These are phyloP conservation scores for Coemansia pectinata DNA, from an alignment of 192 early-diverging fungal genomes.

Conservation along the genomic window DNA sequence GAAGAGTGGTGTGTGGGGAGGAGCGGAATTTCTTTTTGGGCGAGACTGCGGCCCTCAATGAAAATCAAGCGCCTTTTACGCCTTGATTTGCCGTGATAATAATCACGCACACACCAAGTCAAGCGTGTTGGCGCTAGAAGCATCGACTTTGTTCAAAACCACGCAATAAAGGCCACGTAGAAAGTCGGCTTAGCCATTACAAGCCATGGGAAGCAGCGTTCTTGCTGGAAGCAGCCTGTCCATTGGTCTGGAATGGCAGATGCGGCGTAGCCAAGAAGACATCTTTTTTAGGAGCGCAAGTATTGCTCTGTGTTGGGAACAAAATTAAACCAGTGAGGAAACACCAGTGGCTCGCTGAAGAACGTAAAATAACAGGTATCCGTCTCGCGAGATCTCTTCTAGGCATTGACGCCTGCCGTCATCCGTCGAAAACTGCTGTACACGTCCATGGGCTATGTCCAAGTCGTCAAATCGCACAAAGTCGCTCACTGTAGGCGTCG, in stretches of 20 bases:
- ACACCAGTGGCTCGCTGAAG: constrained; percentile 36
- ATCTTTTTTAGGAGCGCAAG: no score
- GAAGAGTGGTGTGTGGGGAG: background rate
- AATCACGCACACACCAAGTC: background rate
- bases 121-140: no score
- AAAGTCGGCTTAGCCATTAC: no score
- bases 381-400: constrained; percentile 55
- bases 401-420: constrained; percentile 44
- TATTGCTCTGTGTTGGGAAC: background rate
- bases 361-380: constrained; percentile 68
- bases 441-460: constrained; percentile 47
- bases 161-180: no score
- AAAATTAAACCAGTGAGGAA: background rate
- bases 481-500: constrained; percentile 8
- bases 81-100: background rate
- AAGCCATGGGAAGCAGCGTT: no score
- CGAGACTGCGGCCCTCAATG: background rate
- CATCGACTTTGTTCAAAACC: no score
- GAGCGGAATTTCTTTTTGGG: background rate
- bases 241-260: no score
- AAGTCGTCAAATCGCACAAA: constrained; percentile 62
- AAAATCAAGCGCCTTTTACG: background rate
- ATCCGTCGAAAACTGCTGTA: constrained; percentile 32
- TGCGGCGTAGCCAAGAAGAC: no score
- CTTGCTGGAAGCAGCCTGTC: no score